Evolutionary conservation across 441 rosid genomes (phyloP), one percentile per base, ranked within the genome.

Genomic region (Pelargonium cotyledonis): DNA sequence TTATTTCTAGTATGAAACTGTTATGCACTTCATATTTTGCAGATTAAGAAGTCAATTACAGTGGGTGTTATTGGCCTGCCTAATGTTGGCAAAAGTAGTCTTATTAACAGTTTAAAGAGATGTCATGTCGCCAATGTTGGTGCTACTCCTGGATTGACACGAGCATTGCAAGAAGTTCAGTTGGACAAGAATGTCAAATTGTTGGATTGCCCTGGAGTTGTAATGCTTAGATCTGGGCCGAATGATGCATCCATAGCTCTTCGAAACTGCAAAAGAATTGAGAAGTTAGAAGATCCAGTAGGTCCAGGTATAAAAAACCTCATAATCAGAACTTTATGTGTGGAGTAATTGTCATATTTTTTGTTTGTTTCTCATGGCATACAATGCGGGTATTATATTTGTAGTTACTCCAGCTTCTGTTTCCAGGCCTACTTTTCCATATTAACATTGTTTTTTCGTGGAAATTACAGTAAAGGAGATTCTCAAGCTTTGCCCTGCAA

Each of bases 1-100:
- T 6, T 51, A 26, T 4, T 66, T 51, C 64, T 43, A 63, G 38
- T 62, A 16, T 53, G 65, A 8, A 70, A 66, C 41, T 73, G 9
- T 63, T 38, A 16, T 11, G 4, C 67, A 15, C n/a, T 5, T 75
- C 70, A 21, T 53, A 64, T 76, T 70, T 71, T 31, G 69, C 96
- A 94, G 97, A 86, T 94, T 38, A 92, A 89, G 77, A 95, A 90
- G 80, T 85, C 97, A 14, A 90, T 95, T 38, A 92, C 98, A 15
- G 97, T 95, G 16, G 98, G 98, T 68, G 77, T 95, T 40, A 89
- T 95, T 65, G 99, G 99, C 66, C 82, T 92, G 71, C 98, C 98
- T 70, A 95, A 92, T 84, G 98, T 95, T 31, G 99, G 98, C 65
- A 95, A 95, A 85, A 95, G 98, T 78, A 95, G 99, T 83, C 89